Evolutionary conservation across 2,329 filamentous ascomycete genomes (phyloP).

Genomic region (Neopestalotiopsis rosae): DNA sequence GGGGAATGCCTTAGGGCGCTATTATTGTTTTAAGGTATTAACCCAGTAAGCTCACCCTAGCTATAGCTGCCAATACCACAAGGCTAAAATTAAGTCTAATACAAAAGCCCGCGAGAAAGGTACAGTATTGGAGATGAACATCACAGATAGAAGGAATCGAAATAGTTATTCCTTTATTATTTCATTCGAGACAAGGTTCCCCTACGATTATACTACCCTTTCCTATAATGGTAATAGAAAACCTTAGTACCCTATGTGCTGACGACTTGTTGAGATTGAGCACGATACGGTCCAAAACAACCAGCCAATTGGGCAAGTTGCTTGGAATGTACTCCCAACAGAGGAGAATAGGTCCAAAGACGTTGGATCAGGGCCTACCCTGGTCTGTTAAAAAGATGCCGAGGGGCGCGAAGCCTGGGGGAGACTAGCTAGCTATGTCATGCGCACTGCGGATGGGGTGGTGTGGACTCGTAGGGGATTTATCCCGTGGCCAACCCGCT

Average conservation of each 20-base stretch:
- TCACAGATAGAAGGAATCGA: no score
- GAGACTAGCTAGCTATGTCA: slow-evolving; percentile 30
- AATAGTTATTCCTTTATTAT: no score
- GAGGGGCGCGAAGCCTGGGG: slow-evolving; percentile 24
- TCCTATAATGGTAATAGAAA: no score
- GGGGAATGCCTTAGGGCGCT: no score
- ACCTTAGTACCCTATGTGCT: slow-evolving; percentile 37
- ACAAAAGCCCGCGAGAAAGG: no score
- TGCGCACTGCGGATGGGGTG: slow-evolving; percentile 25
- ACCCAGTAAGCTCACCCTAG: no score
- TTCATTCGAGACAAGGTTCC: no score
- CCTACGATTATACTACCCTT: no score
- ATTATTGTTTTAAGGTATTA: no score
- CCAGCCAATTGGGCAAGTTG: slow-evolving; percentile 21
- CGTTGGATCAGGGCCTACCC: slow-evolving; percentile 23
- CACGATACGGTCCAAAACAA: slow-evolving; percentile 35
- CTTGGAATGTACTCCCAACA: slow-evolving; percentile 30
- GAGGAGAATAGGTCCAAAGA: slow-evolving; percentile 35
- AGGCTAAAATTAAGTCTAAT: no score
- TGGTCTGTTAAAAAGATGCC: slow-evolving; percentile 20
- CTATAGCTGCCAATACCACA: no score
- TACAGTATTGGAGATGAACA: no score
- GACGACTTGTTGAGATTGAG: slow-evolving; percentile 44
- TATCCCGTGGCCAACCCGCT: slow-evolving; percentile 15
- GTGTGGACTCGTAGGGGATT: slow-evolving; percentile 31